These are phyloP conservation scores for Trichoderma arundinaceum DNA, from an alignment of 2,329 filamentous ascomycete genomes.

Conservation along the genomic window DNA sequence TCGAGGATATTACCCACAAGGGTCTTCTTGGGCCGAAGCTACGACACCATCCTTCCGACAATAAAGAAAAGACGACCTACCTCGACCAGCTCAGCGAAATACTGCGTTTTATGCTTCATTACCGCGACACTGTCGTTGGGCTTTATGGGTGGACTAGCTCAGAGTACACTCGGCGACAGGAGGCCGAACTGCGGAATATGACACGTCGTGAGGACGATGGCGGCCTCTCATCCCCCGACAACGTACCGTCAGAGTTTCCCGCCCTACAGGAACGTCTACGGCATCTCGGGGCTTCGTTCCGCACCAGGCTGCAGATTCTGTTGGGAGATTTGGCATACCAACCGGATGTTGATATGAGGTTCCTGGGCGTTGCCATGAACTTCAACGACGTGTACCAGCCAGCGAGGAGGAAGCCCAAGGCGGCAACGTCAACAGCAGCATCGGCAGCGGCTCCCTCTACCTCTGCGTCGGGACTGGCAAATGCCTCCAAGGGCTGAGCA, in stretches of 20 bases:
- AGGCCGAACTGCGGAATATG: conserved; percentile 76
- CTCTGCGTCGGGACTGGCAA: conserved; percentile 36
- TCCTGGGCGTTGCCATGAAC: conserved; percentile 96
- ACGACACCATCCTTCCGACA: conserved; percentile 51
- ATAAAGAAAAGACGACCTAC: conserved; percentile 77
- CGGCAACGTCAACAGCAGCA: conserved; percentile 37
- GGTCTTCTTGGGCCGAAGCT: conserved; percentile 81
- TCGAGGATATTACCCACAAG: conserved; percentile 94
- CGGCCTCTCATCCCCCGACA: conserved; percentile 51
- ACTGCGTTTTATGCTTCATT: conserved; percentile 89
- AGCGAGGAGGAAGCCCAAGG: conserved; percentile 65
- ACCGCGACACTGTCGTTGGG: conserved; percentile 91
- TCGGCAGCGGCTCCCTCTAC: conserved; percentile 35
- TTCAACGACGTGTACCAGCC: conserved; percentile 97
- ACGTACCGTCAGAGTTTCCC: conserved; percentile 70
- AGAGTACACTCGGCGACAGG: conserved; percentile 91
- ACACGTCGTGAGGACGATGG: conserved; percentile 49
- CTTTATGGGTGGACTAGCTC: conserved; percentile 94
- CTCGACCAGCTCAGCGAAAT: conserved; percentile 91
- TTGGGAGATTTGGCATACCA: conserved; percentile 92
- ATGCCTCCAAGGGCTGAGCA: conserved; percentile 40
- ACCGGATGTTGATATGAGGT: conserved; percentile 92
- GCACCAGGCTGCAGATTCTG: conserved; percentile 75
- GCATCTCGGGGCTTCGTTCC: conserved; percentile 77
- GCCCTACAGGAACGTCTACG: conserved; percentile 75